These are phyloP conservation scores for Telopea speciosissima DNA, from an alignment of 177 flowering plant species.

Conservation along the genomic window DNA sequence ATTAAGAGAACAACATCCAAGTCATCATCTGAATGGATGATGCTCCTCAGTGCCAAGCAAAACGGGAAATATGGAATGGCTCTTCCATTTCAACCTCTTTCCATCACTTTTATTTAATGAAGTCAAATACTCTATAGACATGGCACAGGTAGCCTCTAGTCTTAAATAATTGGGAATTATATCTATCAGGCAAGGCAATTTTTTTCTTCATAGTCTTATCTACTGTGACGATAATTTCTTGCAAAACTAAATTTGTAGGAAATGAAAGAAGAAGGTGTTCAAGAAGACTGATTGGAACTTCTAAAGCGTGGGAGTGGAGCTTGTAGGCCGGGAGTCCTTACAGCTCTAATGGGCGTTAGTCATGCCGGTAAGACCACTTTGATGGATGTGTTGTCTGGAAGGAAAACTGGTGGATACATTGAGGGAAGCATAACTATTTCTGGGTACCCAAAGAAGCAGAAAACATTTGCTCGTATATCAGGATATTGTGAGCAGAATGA, in stretches of 20 bases:
- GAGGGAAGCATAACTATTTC: constrained; percentile 28
- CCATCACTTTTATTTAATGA: constrained; percentile 43
- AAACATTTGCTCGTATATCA: constrained; percentile 29
- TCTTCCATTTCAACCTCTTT: constrained; percentile 48
- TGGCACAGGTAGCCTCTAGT: constrained; percentile 42
- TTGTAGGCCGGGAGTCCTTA: constrained; percentile 34
- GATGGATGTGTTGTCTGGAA: constrained; percentile 35
- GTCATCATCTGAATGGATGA: constrained; percentile 19
- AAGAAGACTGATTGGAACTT: constrained; percentile 18
- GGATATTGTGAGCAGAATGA: constrained; percentile 40
- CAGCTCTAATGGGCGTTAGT: constrained; percentile 33
- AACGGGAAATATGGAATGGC: constrained; percentile 42
- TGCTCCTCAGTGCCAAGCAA: constrained; percentile 2
- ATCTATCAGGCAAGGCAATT: not conserved
- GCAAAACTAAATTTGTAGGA: constrained; percentile 22
- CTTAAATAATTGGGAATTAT: not conserved
- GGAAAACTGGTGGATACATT: constrained; percentile 30
- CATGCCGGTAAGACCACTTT: constrained; percentile 37
- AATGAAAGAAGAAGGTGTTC: constrained; percentile 31
- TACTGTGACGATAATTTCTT: not conserved
- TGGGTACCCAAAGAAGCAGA: constrained; percentile 29
- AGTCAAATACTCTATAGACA: constrained; percentile 43
- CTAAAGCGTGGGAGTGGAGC: constrained; percentile 29
- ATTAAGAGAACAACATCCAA: constrained; percentile 12
- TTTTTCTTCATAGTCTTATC: not conserved